Base-by-base conservation (phyloP, 257 asterid species). In the Hygrophila difformis region DNA sequence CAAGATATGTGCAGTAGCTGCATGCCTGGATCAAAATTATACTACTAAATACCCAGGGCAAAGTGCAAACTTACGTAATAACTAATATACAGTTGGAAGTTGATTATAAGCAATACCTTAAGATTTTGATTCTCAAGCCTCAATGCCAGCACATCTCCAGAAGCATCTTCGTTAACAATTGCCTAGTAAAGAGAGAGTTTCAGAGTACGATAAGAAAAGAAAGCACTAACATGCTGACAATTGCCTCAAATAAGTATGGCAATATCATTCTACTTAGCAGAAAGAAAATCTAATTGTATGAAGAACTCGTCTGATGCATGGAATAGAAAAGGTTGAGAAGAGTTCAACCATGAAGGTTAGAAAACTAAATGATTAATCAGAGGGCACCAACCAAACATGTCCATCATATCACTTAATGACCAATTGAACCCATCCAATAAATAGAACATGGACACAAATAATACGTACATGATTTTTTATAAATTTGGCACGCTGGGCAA, bases 401-500 rank as follows among this genome's bases (percentile, higher is more conserved):
- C 21, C 16, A 24, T 15, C 22, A 46, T 26, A 38, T 13, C n/a
- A 26, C 11, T 9, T 17, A 40, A 21, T 42, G 33, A 14, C 13
- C 22, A 37, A 11, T 3, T 23, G n/a, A n/a, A n/a, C n/a, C n/a
- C 4, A 56, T 17, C 21, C 48, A 38, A 5, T 18, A 14, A 29
- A 47, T 47, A 47, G 23, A 49, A 17, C 18, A 15, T 36, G 45
- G 7, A 26, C 7, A 26, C 4, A 5, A 36, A 40, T 12, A 36
- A 11, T 17, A 46, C 75, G 56, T 75, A 84, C 93, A 71, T 84
- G 83, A 63, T 84, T 84, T 55, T 84, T 84, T 22, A 84, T 80
- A 62, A 70, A 80, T 59, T 84, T 84, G 60, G 93, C 93, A 53
- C 95, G 95, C 58, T 80, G 95, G 9, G 95, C 93, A 66, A 84